phyloP scores from a whole-genome alignment of 495 filamentous ascomycete species.

The Cetradonia linearis region DNA sequence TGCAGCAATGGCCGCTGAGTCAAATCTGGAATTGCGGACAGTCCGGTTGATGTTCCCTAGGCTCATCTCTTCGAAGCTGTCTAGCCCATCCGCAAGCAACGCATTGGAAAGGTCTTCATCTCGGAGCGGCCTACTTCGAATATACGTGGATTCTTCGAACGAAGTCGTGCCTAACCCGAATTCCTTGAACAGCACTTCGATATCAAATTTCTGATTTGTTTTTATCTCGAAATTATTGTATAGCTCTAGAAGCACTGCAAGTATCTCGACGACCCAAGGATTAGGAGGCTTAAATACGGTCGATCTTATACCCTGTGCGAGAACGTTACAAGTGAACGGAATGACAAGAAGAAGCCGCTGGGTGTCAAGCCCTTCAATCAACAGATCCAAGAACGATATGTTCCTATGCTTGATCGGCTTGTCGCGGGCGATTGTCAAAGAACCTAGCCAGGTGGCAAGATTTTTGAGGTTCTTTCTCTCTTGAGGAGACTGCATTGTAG shows the following conservation, averaged over 20 bases:
- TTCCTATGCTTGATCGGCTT: slow-evolving; percentile 94
- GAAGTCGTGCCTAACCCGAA: slow-evolving; percentile 78
- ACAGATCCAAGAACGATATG: slow-evolving; percentile 90
- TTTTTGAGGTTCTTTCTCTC: slow-evolving; percentile 88
- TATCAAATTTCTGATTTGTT: slow-evolving; percentile 93
- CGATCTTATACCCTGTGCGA: slow-evolving; percentile 72
- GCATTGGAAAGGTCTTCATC: slow-evolving; percentile 45
- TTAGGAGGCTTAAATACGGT: slow-evolving; percentile 90
- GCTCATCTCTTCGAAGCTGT: slow-evolving; percentile 68
- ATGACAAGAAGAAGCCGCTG: slow-evolving; percentile 84
- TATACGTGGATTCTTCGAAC: slow-evolving; percentile 72
- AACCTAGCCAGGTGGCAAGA: slow-evolving; percentile 83
- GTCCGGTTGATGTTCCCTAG: slow-evolving; percentile 59
- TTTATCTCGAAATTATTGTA: slow-evolving; percentile 90
- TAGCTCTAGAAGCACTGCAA: slow-evolving; percentile 77
- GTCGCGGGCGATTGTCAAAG: slow-evolving; percentile 84
- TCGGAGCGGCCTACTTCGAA: slow-evolving; percentile 55
- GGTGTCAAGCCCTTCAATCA: slow-evolving; percentile 84
- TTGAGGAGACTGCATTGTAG: slow-evolving; percentile 62
- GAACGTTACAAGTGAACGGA: slow-evolving; percentile 91
- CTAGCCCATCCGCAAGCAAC: slow-evolving; percentile 56
- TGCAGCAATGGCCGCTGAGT: slow-evolving; percentile 60
- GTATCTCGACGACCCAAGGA: slow-evolving; percentile 93
- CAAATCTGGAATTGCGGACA: slow-evolving; percentile 60
- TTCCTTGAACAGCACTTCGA: slow-evolving; percentile 90